These are phyloP conservation scores for Pseudogymnoascus sp. DNA, from an alignment of 2,329 filamentous ascomycete genomes.

Conservation along the genomic window DNA sequence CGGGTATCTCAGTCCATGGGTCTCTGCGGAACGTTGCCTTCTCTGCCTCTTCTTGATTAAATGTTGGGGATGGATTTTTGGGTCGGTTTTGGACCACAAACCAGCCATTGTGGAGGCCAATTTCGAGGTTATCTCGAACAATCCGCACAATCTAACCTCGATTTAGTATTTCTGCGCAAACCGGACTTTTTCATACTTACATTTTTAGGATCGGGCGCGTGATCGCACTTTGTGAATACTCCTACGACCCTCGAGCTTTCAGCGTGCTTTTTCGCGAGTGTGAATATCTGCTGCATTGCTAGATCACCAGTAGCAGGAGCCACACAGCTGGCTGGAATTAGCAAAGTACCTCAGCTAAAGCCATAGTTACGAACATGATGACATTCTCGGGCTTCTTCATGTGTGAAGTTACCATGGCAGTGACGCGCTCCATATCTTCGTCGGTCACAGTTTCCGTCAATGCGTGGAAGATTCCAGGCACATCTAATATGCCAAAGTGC, in stretches of 20 bases:
- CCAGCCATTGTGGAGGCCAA: slow-evolving; percentile 24
- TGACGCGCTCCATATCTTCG: slow-evolving; percentile 25
- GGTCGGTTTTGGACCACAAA: slow-evolving; percentile 31
- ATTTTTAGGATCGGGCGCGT: slow-evolving; percentile 15
- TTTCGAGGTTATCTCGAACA: slow-evolving; percentile 13
- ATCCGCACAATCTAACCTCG: slow-evolving; percentile 12
- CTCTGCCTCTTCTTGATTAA: slow-evolving; percentile 25
- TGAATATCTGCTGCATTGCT: slow-evolving; percentile 25
- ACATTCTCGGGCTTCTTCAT: slow-evolving; percentile 31
- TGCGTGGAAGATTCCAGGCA: slow-evolving; percentile 28
- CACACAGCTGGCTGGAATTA: neutral
- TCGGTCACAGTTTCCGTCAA: slow-evolving; percentile 22
- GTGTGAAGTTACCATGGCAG: slow-evolving; percentile 29
- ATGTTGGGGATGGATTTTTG: slow-evolving; percentile 17
- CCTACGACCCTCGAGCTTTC: slow-evolving; percentile 27
- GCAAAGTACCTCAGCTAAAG: neutral
- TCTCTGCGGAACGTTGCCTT: slow-evolving; percentile 21
- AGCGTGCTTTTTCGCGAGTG: slow-evolving; percentile 23
- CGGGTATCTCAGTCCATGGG: slow-evolving; percentile 24
- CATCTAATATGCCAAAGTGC: slow-evolving; percentile 32
- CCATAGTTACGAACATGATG: slow-evolving; percentile 28
- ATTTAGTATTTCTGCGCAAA: neutral
- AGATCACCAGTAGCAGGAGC: slow-evolving; percentile 21
- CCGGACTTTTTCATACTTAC: slow-evolving; percentile 10
- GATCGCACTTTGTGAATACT: slow-evolving; percentile 34